Base-by-base conservation (phyloP, 371 early-diverging fungal genomes). In the Gilbertella persicaria region DNA sequence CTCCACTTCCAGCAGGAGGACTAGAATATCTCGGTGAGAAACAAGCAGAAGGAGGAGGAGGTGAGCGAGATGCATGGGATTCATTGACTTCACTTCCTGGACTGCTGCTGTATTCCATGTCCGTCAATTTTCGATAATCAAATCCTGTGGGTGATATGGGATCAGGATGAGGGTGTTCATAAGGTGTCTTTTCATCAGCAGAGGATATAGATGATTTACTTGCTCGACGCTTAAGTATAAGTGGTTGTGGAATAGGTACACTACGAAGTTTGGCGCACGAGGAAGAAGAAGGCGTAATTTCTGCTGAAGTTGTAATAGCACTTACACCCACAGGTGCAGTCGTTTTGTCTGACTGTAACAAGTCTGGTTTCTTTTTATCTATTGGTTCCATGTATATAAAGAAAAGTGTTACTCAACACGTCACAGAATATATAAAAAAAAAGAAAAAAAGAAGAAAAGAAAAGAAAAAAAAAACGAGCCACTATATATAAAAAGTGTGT, bases 241-340 rank as follows among this genome's bases (percentile, higher is more conserved):
- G 46, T 41, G 74, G 71, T 13, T 70, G 71, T 6, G 75, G 75
- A 48, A 74, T 74, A 33, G 75, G 75, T 1, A 74, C 69, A 54
- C 64, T 70, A 24, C 60, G 55, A 19, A 71, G 33, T 58, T 66
- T 67, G 13, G 57, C 17, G 21, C 48, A 52, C 7, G 50, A 33
- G n/a, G 40, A 19, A 24, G 64, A 39, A 2, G 63, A 40, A n/a
- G 50, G 45, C 17, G 54, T 52, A 14, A 55, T 41, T 37, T 64
- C 61, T 14, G 64, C 58, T 36, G 64, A 46, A 13, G 68, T 64
- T 23, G 62, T 62, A 10, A 58, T 24, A 3, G 58, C 20, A 28
- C 48, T 57, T 14, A 58, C 42, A 33, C 45, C 51, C 30, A 55
- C 62, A 58, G 62, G 54, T 10, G 59, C 53, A 35, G 42, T 36